These are phyloP conservation scores for Spathaspora boniae DNA, from an alignment of 805 yeast genomes.

Conservation along the genomic window DNA sequence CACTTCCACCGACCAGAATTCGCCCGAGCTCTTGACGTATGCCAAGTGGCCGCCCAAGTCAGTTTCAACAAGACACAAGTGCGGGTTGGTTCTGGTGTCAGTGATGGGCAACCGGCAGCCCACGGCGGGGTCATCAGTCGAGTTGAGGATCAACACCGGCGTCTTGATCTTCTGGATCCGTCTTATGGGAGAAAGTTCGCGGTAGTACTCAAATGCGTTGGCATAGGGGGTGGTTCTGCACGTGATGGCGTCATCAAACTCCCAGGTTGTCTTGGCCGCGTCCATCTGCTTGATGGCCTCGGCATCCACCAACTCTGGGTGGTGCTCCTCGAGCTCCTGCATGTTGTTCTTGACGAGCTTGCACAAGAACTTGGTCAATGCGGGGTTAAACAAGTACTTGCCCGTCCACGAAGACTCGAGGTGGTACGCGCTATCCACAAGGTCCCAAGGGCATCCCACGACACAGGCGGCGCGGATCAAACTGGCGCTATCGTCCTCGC, in stretches of 20 bases:
- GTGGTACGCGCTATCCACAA: conserved; percentile 45
- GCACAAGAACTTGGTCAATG: conserved; percentile 28
- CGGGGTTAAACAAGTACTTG: conserved; percentile 29
- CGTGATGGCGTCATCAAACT: conserved; percentile 67
- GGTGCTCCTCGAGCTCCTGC: conserved; percentile 26
- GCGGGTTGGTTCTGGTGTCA: conserved; percentile 57
- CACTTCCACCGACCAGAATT: conserved; percentile 55
- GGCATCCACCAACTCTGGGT: conserved; percentile 25
- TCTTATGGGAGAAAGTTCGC: conserved; percentile 54
- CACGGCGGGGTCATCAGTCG: conserved; percentile 75
- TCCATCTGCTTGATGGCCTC: conserved; percentile 16
- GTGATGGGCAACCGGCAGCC: conserved; percentile 51
- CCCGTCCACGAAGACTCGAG: conserved; percentile 40
- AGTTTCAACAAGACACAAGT: conserved; percentile 54
- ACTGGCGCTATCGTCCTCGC: conserved; percentile 50
- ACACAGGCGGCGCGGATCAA: conserved; percentile 46
- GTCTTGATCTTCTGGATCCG: conserved; percentile 51
- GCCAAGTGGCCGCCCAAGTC: conserved; percentile 79
- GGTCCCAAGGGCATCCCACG: conserved; percentile 75
- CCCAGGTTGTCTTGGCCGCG: conserved; percentile 34
- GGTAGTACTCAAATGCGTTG: conserved; percentile 63
- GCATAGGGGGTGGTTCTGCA: conserved; percentile 64
- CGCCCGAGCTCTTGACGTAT: conserved; percentile 61
- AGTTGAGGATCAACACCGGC: conserved; percentile 61
- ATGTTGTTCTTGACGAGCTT: conserved; percentile 32